Evolutionary conservation across 2,329 filamentous ascomycete species (phyloP), one percentile per base, ranked within the genome.

Genomic region (Epicoccum nigrum): DNA sequence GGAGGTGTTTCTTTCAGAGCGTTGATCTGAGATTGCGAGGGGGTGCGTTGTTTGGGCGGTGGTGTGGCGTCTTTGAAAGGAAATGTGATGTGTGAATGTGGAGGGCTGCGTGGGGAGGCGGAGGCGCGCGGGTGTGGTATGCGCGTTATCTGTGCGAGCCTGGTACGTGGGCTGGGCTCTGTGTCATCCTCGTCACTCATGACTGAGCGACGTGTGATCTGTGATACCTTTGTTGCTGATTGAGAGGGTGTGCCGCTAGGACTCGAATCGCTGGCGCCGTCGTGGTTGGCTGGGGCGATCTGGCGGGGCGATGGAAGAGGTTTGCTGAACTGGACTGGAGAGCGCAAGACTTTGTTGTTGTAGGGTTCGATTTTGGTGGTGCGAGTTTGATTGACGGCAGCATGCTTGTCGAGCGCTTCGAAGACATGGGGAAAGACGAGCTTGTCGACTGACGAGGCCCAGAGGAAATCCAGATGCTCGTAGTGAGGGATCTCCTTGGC

Each of bases 391-490:
- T 25, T 17, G 1, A 55, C 55, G n/a, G 45, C 45, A 7, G 78
- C 71, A 58, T 82, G 90, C 62, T 81, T 86, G 53, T 95, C 86
- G 8, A 99, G 78, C 0, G 94, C 92, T 62, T 95, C 88, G 58
- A 96, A 92, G 1, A 99, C 91, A 69, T 96, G 90, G 13, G 87
- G 89, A 67, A 97, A 97, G 2, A 97, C 93, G 44, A 92, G 84
- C 1, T 81, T 78, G 60, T 96, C 83, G 6, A 96, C 89, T 64
- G 97, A 92, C 30, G 85, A 81, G 0, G 90, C 94, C 94, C 94
- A 99, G 1, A 99, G 79, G 65, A 99, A 96, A 72, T 99, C 94
- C 19, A 99, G 83, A 73, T 99, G 94, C 73, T 99, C 94, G 72
- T 96, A 99, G 69, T 96, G 91, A 0, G 88, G 85, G 33, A 99